A percentile compares a stretch with the other conserved stretches of the same genome.
phyloP scores from a whole-genome alignment of 2,329 filamentous ascomycete species.

The Teratosphaeriaceae sp. region DNA sequence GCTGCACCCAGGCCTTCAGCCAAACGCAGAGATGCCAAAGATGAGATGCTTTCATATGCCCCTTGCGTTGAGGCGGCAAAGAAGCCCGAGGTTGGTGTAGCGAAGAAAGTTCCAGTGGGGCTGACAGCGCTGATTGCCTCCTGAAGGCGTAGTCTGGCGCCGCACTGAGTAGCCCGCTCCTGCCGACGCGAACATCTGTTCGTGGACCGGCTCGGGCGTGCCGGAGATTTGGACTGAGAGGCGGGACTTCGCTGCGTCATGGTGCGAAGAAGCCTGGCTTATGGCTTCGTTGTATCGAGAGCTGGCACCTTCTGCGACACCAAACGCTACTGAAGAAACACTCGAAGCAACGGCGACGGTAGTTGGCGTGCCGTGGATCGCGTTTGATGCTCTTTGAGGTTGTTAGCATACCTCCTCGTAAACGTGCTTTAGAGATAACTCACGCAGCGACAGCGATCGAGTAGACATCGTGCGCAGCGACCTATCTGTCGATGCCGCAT shows the following conservation, averaged over 20 bases:
- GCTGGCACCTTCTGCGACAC: constrained; percentile 43
- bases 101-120: not conserved
- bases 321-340: constrained; percentile 31
- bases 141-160: constrained; percentile 53
- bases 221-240: constrained; percentile 63
- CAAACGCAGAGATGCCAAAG: constrained; percentile 63
- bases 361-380: constrained; percentile 47
- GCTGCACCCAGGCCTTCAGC: constrained; percentile 65
- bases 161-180: constrained; percentile 59
- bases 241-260: constrained; percentile 59
- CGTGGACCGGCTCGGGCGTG: constrained; percentile 61
- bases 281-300: constrained; percentile 59
- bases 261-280: constrained; percentile 60
- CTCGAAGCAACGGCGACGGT: constrained; percentile 32
- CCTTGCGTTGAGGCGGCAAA: constrained; percentile 31
- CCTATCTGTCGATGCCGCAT: constrained; percentile 35
- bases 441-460: constrained; percentile 51
- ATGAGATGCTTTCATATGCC: constrained; percentile 51
- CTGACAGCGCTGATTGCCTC: not conserved
- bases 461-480: constrained; percentile 50
- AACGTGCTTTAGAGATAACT: constrained; percentile 20
- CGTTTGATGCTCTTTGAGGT: constrained; percentile 43
- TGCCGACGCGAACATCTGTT: constrained; percentile 62
- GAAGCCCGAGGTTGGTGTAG: not conserved
- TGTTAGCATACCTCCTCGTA: constrained; percentile 11